Evolutionary conservation across 257 asterid species (phyloP), one percentile per base, ranked within the genome.

Genomic region (Ophiorrhiza pumila): DNA sequence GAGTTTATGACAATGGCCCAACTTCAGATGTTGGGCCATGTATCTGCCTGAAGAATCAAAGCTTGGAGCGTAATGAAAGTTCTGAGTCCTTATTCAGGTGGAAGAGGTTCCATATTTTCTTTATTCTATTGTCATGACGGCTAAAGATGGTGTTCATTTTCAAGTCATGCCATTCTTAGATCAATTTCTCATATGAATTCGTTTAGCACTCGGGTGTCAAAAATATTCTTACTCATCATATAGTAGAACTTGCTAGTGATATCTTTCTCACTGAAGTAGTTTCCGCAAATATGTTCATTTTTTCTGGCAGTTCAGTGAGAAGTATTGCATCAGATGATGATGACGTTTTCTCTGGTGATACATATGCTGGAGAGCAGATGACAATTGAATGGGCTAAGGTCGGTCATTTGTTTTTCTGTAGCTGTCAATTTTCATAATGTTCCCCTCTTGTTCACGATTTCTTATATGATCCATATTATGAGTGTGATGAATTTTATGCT

Each of bases 371-470:
- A 61, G 85, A 82, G 77, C 90, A 86, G 59, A 55, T 79, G 61
- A 82, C 86, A 70, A 75, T 87, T 86, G 89, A 89, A 78, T 93
- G 98, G 97, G 96, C 95, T 57, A 87, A 78, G 85, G 98, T 88
- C 74, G 80, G 89, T 80, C 63, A 62, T 41, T 35, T 41, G 37
- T 20, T 15, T 75, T 67, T 74, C 71, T 72, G 70, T 50, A 13
- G 18, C 37, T 68, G 34, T 68, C 61, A 55, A 66, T 50, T 67
- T 69, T 52, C 79, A 70, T 72, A 64, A 22, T 74, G 39, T 58
- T 50, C 9, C 5, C 35, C 20, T 27, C 62, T 47, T 49, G 65
- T 47, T 73, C 66, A n/a, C n/a, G n/a, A n/a, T n/a, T n/a, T n/a
- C n/a, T n/a, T n/a, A n/a, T n/a, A n/a, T n/a, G n/a, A n/a, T n/a